Percentiles rank a stretch among this genome's conserved stretches.
These are phyloP conservation scores for Saccharomycopsis sp. DNA, from an alignment of 805 yeast species.

Conservation along the genomic window DNA sequence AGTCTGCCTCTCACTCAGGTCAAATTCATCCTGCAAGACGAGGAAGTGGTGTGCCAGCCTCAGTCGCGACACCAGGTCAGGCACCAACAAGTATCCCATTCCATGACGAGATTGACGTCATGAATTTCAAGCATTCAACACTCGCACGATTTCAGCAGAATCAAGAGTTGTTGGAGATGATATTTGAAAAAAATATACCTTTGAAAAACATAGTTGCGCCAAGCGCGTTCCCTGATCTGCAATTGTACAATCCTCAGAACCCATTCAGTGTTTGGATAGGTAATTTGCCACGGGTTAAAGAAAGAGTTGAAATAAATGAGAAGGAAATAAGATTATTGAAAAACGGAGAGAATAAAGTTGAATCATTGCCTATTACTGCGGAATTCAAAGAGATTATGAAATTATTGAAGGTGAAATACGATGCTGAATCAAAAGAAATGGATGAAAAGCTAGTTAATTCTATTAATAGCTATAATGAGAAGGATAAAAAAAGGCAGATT, in stretches of 20 bases:
- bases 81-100: neutral
- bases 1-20: neutral
- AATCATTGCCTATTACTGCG: neutral
- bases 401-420: neutral
- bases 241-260: neutral
- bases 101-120: slow-evolving; percentile 50
- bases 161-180: slow-evolving; percentile 44
- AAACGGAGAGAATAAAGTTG: slow-evolving; percentile 20
- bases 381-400: neutral
- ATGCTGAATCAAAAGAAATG: neutral
- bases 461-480: neutral
- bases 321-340: slow-evolving; percentile 17
- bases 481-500: neutral
- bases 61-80: neutral
- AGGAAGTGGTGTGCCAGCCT: neutral
- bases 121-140: slow-evolving; percentile 41
- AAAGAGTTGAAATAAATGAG: slow-evolving; percentile 20
- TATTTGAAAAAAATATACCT: slow-evolving; percentile 41
- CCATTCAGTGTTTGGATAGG: slow-evolving; percentile 18
- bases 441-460: neutral
- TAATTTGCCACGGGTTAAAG: slow-evolving; percentile 13
- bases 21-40: too few species aligned
- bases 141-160: slow-evolving; percentile 37
- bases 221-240: slow-evolving; percentile 22
- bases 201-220: slow-evolving; percentile 41